These are phyloP conservation scores for Hevea brasiliensis DNA, from an alignment of 345 rosid genomes.

Conservation along the genomic window DNA sequence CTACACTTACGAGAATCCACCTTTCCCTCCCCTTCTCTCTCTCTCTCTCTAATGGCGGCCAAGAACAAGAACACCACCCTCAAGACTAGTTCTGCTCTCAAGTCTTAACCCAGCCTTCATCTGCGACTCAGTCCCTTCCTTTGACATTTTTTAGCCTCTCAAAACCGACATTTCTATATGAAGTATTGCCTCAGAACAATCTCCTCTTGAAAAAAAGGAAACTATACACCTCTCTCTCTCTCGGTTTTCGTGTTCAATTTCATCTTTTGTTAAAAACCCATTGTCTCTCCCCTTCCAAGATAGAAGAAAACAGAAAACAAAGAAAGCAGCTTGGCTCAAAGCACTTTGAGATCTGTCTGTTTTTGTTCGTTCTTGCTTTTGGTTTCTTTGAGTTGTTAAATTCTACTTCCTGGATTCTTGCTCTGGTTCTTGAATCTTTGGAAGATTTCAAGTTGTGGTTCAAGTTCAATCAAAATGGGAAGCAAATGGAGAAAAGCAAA, in stretches of 20 bases:
- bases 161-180: neutral
- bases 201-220: slow-evolving; percentile 20
- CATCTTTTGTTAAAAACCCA: slow-evolving; percentile 43
- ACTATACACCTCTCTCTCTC: slow-evolving; percentile 22
- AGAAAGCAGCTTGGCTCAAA: slow-evolving; percentile 23
- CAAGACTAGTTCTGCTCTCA: slow-evolving; percentile 1
- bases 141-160: slow-evolving; percentile 22
- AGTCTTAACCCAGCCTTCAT: slow-evolving; percentile 8
- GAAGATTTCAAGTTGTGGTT: neutral
- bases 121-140: slow-evolving; percentile 24
- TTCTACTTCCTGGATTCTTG: slow-evolving; percentile 12
- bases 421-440: slow-evolving; percentile 19
- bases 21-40: neutral
- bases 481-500: slow-evolving; percentile 37
- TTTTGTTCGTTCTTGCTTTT: slow-evolving; percentile 18
- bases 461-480: slow-evolving; percentile 18
- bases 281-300: slow-evolving; percentile 36
- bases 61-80: slow-evolving; percentile 5
- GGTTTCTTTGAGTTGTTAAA: neutral
- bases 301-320: slow-evolving; percentile 14
- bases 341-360: slow-evolving; percentile 35
- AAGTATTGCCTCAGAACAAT: neutral
- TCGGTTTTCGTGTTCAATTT: slow-evolving; percentile 47
- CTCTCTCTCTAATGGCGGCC: slow-evolving; percentile 45
- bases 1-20: slow-evolving; percentile 3